Conservation (phyloP, 176 grass and related monocot species). For the Carex parvula region DNA sequence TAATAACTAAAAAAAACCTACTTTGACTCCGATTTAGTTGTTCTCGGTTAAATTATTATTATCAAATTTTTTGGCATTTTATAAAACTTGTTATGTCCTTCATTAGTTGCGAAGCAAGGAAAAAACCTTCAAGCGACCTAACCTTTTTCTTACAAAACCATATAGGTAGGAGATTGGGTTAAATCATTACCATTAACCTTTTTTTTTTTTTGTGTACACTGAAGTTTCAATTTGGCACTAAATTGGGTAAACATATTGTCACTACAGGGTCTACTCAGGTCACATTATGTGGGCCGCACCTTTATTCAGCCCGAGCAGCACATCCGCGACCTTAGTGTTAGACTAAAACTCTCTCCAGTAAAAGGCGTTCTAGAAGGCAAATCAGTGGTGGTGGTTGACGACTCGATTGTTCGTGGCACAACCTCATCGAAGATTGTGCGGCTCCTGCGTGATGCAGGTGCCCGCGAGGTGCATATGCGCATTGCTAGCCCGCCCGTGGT, state of each 20-base stretch:
- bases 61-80: background rate
- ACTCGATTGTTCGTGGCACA: slow-evolving; percentile 90
- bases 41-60: background rate
- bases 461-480: slow-evolving; percentile 95
- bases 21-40: background rate
- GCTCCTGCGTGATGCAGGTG: slow-evolving; percentile 67
- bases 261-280: slow-evolving; percentile 61
- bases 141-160: background rate
- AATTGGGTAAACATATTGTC: background rate
- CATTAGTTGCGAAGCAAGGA: background rate
- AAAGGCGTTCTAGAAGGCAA: slow-evolving; percentile 66
- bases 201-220: background rate
- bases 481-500: slow-evolving; percentile 84
- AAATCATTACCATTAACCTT: background rate
- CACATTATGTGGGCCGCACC: slow-evolving; percentile 84
- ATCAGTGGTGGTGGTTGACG: slow-evolving; percentile 89
- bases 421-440: slow-evolving; percentile 92
- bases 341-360: slow-evolving; percentile 83
- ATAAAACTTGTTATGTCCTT: background rate
- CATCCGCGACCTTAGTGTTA: slow-evolving; percentile 81
- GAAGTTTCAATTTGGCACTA: background rate
- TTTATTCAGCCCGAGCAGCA: slow-evolving; percentile 88
- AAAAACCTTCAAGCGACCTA: background rate
- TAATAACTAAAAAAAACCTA: background rate
- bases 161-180: background rate